Conservation (phyloP, 2,329 filamentous ascomycete species). For the Cladophialophora carrionii region DNA sequence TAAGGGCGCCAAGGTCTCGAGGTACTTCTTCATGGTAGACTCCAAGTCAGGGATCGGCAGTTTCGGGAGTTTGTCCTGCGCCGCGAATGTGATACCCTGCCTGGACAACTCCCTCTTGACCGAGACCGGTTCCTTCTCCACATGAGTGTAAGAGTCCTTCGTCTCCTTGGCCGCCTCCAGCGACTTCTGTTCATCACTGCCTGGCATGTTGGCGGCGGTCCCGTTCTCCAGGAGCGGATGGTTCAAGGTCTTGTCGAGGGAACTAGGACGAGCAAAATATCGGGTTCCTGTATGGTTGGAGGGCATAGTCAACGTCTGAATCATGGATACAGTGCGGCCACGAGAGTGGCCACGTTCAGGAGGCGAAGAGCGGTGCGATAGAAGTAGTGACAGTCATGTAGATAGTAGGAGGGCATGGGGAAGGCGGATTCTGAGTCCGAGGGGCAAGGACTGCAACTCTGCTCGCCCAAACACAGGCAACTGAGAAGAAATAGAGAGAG, state of each 20-base stretch:
- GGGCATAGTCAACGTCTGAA: constrained; percentile 55
- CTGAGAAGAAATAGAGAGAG: constrained; percentile 8
- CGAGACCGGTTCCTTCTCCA: constrained; percentile 54
- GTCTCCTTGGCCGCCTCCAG: constrained; percentile 34
- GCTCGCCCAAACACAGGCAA: constrained; percentile 10
- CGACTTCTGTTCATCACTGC: constrained; percentile 37
- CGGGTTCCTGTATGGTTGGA: constrained; percentile 67
- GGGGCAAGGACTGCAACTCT: constrained; percentile 36
- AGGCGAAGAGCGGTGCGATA: constrained; percentile 87
- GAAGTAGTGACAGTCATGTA: constrained; percentile 91
- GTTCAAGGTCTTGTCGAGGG: constrained; percentile 71
- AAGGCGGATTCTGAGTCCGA: constrained; percentile 26
- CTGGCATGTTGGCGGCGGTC: constrained; percentile 40
- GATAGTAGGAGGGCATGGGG: constrained; percentile 75
- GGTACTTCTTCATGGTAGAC: constrained; percentile 74
- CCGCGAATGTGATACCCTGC: constrained; percentile 80
- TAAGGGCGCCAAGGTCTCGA: constrained; percentile 76
- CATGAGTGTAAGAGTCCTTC: constrained; percentile 48
- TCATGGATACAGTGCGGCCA: constrained; percentile 76
- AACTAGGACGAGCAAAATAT: constrained; percentile 71
- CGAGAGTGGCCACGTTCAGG: constrained; percentile 76
- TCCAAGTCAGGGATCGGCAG: constrained; percentile 90
- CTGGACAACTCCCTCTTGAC: constrained; percentile 55
- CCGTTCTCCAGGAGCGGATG: constrained; percentile 59
- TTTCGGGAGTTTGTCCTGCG: constrained; percentile 86